Conservation (phyloP, 805 yeast species). For the Hanseniaspora meyeri region DNA sequence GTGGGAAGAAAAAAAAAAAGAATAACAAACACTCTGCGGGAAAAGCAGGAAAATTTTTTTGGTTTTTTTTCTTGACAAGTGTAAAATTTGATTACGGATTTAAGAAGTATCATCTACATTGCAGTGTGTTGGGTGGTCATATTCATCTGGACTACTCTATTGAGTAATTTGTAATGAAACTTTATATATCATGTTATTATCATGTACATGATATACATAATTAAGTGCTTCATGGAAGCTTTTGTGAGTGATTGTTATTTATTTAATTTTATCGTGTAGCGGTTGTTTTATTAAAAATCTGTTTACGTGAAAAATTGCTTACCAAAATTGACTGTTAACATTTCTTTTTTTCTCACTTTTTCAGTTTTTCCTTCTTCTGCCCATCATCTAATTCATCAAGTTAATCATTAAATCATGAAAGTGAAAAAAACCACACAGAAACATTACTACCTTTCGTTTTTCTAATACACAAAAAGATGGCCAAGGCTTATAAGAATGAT, state of each 20-base stretch:
- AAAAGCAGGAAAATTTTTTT: too few species aligned
- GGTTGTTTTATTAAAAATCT: neutral
- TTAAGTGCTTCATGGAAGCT: neutral
- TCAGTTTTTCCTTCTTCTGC: neutral
- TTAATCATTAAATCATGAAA: neutral
- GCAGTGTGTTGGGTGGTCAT: too few species aligned
- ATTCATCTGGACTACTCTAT: too few species aligned
- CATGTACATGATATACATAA: too few species aligned
- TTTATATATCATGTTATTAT: too few species aligned
- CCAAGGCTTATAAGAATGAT: neutral
- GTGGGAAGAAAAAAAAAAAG: neutral
- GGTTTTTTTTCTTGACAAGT: too few species aligned
- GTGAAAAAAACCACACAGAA: too few species aligned
- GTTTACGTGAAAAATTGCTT: neutral
- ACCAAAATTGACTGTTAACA: neutral
- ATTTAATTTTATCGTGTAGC: neutral
- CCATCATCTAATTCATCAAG: neutral
- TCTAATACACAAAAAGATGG: neutral
- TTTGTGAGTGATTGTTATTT: neutral
- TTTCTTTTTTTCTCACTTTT: conserved; percentile 6
- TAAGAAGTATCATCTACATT: too few species aligned
- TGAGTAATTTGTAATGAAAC: too few species aligned
- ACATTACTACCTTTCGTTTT: too few species aligned
- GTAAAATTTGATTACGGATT: too few species aligned
- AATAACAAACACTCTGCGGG: too few species aligned